Evolutionary conservation across 148 eudicot genomes (phyloP), one percentile per base, ranked within the genome.

Genomic region (Vaccinium darrowii): DNA sequence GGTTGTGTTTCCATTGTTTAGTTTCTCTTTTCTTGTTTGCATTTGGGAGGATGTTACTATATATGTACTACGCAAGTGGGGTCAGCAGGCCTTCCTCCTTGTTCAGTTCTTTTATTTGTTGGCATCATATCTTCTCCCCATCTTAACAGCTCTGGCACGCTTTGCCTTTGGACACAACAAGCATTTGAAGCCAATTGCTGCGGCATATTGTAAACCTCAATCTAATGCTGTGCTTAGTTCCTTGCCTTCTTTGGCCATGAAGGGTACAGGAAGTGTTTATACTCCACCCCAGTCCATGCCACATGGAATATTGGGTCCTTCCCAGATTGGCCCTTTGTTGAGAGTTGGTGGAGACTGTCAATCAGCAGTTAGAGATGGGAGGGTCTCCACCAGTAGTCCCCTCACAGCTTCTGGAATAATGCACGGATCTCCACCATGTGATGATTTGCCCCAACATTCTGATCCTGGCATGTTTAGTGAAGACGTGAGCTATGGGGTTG

Each of bases 351-450:
- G 88, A 89, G 97, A 93, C 51, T 81, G 91, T 88, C 89, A 91
- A 78, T 81, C 94, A 33, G 86, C 85, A 33, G 86, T 81, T 79
- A 92, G 95, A 72, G 99, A 95, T 87, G 97, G 97, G 75, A 91
- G 98, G 88, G 93, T 89, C 82, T 92, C 96, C 51, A 87, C 98
- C 72, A 93, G 98, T 86, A 97, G 93, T 87, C 99, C 98, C 52
- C 92, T 93, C 81, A 91, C 94, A 72, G 80, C 91, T 71, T 81
- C 99, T 79, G 97, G 96, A 82, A 86, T 95, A 50, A 88, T 95
- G 95, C 95, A 95, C 84, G 98, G 98, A 52, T 97, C 99, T 89
- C 99, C 98, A 52, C 83, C 91, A 16, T 97, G 98, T 12, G 98
- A 97, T 88, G 97, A 97, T 88, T 94, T 94, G 62, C 93, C 95